Conservation (phyloP, 176 grass and related monocot genomes). For the Carex parvula region DNA sequence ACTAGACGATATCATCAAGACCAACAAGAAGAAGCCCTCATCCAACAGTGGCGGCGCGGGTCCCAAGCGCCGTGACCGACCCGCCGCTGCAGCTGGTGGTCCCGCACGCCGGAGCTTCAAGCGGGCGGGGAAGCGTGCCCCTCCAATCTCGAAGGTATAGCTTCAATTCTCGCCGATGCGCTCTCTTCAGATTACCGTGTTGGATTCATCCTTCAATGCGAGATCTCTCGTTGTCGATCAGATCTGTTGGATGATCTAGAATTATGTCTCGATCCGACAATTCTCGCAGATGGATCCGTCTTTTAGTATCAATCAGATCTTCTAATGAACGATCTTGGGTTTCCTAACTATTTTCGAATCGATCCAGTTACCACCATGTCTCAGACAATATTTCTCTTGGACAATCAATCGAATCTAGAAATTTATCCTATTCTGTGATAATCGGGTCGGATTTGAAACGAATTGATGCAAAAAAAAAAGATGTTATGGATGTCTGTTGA, state of each 20-base stretch:
- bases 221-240: slow-evolving; percentile 26
- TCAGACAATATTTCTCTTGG: slow-evolving; percentile 21
- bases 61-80: slow-evolving; percentile 34
- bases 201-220: slow-evolving; percentile 3
- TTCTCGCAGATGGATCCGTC: slow-evolving; percentile 12
- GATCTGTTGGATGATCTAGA: slow-evolving; percentile 29
- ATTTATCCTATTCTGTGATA: slow-evolving; percentile 26
- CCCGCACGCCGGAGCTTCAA: slow-evolving; percentile 61
- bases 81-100: slow-evolving; percentile 32
- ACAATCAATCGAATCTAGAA: slow-evolving; percentile 2
- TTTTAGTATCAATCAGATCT: slow-evolving; percentile 10
- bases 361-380: not conserved
- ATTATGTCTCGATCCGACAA: slow-evolving; percentile 14
- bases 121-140: slow-evolving; percentile 63
- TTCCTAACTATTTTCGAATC: not conserved
- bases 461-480: slow-evolving; percentile 31
- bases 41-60: slow-evolving; percentile 33
- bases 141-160: slow-evolving; percentile 83
- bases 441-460: slow-evolving; percentile 8
- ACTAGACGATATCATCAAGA: slow-evolving; percentile 96
- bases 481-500: slow-evolving; percentile 31
- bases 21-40: slow-evolving; percentile 82
- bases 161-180: slow-evolving; percentile 17
- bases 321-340: slow-evolving; percentile 11
- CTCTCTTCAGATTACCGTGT: slow-evolving; percentile 5